Evolutionary conservation across 2,329 filamentous ascomycete species (phyloP).

Genomic region (Fonsecaea pedrosoi): DNA sequence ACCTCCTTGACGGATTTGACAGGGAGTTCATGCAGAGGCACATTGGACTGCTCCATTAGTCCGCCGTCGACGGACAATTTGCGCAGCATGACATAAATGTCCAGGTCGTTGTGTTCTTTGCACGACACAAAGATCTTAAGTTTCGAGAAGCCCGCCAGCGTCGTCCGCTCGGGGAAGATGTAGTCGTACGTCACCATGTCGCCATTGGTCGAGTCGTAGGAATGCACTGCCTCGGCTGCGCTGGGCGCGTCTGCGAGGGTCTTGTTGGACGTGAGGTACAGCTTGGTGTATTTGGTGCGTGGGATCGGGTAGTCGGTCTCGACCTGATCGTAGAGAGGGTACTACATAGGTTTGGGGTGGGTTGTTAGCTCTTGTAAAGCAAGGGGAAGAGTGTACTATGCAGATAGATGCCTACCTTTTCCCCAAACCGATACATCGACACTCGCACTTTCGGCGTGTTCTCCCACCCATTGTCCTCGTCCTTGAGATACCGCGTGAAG

Average conservation of each 20-base stretch:
- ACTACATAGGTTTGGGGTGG: background rate
- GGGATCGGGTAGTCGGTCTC: conserved; percentile 41
- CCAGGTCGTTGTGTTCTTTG: conserved; percentile 53
- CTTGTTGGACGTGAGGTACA: conserved; percentile 41
- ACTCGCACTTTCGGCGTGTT: conserved; percentile 52
- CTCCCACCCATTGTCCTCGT: conserved; percentile 55
- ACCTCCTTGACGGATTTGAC: conserved; percentile 47
- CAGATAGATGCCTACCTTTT: background rate
- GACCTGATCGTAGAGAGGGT: conserved; percentile 39
- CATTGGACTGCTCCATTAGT: conserved; percentile 51
- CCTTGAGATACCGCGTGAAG: conserved; percentile 57
- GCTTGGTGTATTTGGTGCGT: conserved; percentile 36
- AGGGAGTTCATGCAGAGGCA: conserved; percentile 49
- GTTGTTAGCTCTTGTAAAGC: no score
- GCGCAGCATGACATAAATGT: conserved; percentile 53
- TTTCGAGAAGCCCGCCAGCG: conserved; percentile 56
- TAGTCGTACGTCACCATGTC: conserved; percentile 46
- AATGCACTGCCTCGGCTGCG: conserved; percentile 13
- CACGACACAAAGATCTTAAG: conserved; percentile 56
- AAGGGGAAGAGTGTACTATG: no score
- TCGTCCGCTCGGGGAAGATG: conserved; percentile 48
- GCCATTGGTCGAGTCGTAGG: conserved; percentile 19
- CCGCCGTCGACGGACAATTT: conserved; percentile 55
- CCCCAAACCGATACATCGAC: conserved; percentile 23
- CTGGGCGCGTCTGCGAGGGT: conserved; percentile 31